Percentiles rank a stretch among this genome's conserved stretches.
Evolutionary conservation across 2,329 filamentous ascomycete genomes (phyloP).

Genomic region (Colletotrichum incanum): DNA sequence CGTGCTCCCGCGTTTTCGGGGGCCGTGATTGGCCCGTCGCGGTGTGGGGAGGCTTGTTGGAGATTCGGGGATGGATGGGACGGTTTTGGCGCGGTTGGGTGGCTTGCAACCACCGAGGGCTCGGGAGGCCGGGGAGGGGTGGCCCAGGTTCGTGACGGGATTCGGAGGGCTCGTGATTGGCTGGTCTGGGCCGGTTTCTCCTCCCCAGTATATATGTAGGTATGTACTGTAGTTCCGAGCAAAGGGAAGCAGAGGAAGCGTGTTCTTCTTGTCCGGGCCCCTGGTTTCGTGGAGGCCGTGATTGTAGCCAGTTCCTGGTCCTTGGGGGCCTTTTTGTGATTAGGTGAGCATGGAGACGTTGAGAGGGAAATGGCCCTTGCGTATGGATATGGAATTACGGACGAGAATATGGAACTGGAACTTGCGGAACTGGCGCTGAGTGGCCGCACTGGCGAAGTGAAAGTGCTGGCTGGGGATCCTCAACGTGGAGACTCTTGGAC

Average conservation of each 20-base stretch:
- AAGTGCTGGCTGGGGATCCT: slow-evolving; percentile 6
- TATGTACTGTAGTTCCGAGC: background rate
- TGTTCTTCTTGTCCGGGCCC: background rate
- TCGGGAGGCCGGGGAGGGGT: slow-evolving; percentile 10
- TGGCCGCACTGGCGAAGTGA: background rate
- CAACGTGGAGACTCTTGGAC: slow-evolving; percentile 10
- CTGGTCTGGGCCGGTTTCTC: background rate
- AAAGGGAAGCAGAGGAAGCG: background rate
- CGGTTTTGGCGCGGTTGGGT: slow-evolving; percentile 3
- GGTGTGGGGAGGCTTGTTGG: slow-evolving; percentile 20
- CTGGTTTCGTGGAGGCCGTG: slow-evolving; percentile 8
- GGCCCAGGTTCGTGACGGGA: background rate
- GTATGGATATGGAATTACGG: background rate
- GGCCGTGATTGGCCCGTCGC: slow-evolving; percentile 12
- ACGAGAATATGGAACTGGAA: background rate
- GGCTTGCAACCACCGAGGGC: slow-evolving; percentile 9
- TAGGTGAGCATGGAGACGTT: background rate
- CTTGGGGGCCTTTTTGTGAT: background rate
- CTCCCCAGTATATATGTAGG: background rate
- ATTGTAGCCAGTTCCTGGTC: background rate
- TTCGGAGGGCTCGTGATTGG: slow-evolving; percentile 4
- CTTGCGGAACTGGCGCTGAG: background rate
- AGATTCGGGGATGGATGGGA: slow-evolving; percentile 3
- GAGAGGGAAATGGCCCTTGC: background rate
- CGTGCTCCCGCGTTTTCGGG: slow-evolving; percentile 7